Percentiles rank a stretch among this genome's conserved stretches.
These are phyloP conservation scores for Cantharellus anzutake DNA, from an alignment of 768 basidiomycete species.

Conservation along the genomic window DNA sequence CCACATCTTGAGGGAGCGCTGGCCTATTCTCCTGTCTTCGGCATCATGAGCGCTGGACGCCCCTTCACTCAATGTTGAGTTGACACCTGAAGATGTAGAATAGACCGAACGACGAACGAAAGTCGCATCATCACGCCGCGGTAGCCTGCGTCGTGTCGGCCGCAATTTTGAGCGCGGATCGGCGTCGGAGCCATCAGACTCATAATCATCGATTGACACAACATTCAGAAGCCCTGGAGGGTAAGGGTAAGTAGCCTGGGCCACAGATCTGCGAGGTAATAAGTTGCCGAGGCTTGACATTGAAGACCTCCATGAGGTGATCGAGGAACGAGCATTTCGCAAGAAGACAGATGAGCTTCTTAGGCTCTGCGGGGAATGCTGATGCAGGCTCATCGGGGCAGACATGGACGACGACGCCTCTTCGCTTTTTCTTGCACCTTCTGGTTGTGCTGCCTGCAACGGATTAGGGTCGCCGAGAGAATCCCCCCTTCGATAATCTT, in stretches of 20 bases:
- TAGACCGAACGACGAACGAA: slow-evolving; percentile 51
- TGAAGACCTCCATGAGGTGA: background rate
- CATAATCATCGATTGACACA: slow-evolving; percentile 60
- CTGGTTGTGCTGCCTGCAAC: no score
- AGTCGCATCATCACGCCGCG: slow-evolving; percentile 62
- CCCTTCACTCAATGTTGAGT: slow-evolving; percentile 1
- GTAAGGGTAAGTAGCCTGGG: background rate
- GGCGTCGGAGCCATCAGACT: slow-evolving; percentile 42
- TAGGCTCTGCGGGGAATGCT: background rate
- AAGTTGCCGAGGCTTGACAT: background rate
- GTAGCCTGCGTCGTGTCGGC: slow-evolving; percentile 37
- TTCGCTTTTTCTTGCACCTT: no score
- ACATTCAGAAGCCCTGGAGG: slow-evolving; percentile 32
- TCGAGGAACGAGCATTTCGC: background rate
- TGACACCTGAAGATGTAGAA: slow-evolving; percentile 57
- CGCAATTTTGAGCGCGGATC: slow-evolving; percentile 11
- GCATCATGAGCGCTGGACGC: slow-evolving; percentile 4
- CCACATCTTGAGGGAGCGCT: background rate
- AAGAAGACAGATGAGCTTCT: background rate
- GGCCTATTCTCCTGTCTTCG: background rate
- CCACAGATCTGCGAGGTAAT: background rate
- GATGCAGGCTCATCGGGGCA: background rate
- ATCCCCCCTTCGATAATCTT: no score
- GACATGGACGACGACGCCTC: no score
- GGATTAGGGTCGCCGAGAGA: no score